Percentiles rank a stretch among this genome's conserved stretches.
These are phyloP conservation scores for Trichosporon faecale DNA, from an alignment of 1,284 basidiomycete species.

Conservation along the genomic window DNA sequence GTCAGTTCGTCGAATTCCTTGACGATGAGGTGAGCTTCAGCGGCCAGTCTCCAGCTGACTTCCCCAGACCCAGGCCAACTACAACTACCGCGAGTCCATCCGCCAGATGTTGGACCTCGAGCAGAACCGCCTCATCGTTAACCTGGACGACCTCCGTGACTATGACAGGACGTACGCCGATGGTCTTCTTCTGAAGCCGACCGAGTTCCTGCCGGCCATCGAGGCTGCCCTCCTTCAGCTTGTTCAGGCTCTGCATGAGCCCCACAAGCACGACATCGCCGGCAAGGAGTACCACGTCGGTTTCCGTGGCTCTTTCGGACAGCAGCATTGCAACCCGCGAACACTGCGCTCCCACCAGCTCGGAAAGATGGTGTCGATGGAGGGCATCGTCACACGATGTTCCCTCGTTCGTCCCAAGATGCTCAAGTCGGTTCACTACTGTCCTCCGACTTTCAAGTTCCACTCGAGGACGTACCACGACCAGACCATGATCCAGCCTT, in stretches of 20 bases:
- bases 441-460: slow-evolving; percentile 78
- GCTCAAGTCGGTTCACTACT: slow-evolving; percentile 94
- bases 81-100: slow-evolving; percentile 84
- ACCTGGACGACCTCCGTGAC: slow-evolving; percentile 93
- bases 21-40: slow-evolving; percentile 63
- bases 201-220: slow-evolving; percentile 85
- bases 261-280: slow-evolving; percentile 76
- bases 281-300: slow-evolving; percentile 78
- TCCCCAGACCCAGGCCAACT: slow-evolving; percentile 42
- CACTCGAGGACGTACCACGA: slow-evolving; percentile 91
- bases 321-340: slow-evolving; percentile 94
- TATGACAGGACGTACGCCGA: slow-evolving; percentile 73
- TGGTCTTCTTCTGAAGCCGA: slow-evolving; percentile 80
- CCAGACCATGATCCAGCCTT: slow-evolving; percentile 75
- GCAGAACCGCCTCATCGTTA: slow-evolving; percentile 86
- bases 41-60: background rate
- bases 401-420: slow-evolving; percentile 98
- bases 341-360: slow-evolving; percentile 84
- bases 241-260: slow-evolving; percentile 71
- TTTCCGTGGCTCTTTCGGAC: slow-evolving; percentile 97
- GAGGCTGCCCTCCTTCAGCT: slow-evolving; percentile 78
- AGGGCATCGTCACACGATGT: slow-evolving; percentile 98
- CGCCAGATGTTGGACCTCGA: slow-evolving; percentile 78
- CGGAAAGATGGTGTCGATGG: slow-evolving; percentile 93
- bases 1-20: slow-evolving; percentile 83